Percentiles rank a stretch among this genome's conserved stretches.
Evolutionary conservation across 2,329 filamentous ascomycete species (phyloP).

Genomic region (Aureobasidium sp.): DNA sequence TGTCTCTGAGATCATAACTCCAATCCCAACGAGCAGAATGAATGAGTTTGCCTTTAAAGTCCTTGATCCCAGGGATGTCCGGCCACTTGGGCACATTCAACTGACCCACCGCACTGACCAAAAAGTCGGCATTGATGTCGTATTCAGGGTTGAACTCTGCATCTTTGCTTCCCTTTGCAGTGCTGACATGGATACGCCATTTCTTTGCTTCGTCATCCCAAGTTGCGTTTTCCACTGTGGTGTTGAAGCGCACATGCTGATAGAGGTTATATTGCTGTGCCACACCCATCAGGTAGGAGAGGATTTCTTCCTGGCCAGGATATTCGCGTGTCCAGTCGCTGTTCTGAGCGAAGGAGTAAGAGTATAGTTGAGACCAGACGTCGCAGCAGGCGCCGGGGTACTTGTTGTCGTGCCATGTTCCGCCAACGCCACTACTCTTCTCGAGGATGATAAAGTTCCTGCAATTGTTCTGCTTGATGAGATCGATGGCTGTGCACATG

Average conservation of each 20-base stretch:
- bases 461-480: conserved; percentile 46
- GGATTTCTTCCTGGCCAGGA: conserved; percentile 54
- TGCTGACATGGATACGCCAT: conserved; percentile 46
- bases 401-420: conserved; percentile 41
- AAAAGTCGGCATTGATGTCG: conserved; percentile 48
- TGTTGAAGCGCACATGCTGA: conserved; percentile 53
- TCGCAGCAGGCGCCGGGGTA: conserved; percentile 35
- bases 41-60: conserved; percentile 48
- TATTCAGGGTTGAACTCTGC: conserved; percentile 48
- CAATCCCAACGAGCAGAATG: conserved; percentile 56
- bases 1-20: conserved; percentile 48
- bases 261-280: conserved; percentile 50
- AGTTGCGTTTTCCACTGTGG: conserved; percentile 43
- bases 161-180: conserved; percentile 46
- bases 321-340: conserved; percentile 50
- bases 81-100: conserved; percentile 49
- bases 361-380: conserved; percentile 51
- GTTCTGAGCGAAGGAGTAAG: conserved; percentile 55
- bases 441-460: conserved; percentile 53
- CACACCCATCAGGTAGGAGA: conserved; percentile 48
- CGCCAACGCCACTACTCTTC: conserved; percentile 47
- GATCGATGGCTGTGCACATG: conserved; percentile 51
- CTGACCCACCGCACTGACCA: conserved; percentile 54
- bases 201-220: conserved; percentile 49
- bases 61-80: conserved; percentile 41